These are phyloP conservation scores for Fraxinus albicans DNA, from an alignment of 305 asterid species.

Conservation along the genomic window DNA sequence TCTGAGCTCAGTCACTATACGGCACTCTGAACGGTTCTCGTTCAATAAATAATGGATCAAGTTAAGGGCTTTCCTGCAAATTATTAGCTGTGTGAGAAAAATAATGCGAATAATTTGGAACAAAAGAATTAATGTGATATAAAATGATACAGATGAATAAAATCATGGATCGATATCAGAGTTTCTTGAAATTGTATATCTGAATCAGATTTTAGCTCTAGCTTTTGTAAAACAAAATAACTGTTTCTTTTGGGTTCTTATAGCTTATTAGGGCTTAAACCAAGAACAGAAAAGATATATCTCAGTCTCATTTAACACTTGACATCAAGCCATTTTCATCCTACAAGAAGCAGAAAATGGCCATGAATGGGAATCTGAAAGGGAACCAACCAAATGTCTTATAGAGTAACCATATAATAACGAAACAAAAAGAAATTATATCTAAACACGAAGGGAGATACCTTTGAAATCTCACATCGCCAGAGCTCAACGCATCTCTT, in stretches of 20 bases:
- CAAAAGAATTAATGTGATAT: neutral
- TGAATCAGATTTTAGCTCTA: neutral
- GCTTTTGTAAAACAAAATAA: neutral
- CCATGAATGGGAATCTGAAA: neutral
- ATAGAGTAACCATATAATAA: neutral
- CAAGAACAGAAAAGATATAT: neutral
- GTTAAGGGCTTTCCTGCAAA: slow-evolving; percentile 81
- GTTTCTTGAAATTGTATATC: neutral
- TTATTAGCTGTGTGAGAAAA: neutral
- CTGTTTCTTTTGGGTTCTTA: neutral
- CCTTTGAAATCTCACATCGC: slow-evolving; percentile 73
- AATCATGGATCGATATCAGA: neutral
- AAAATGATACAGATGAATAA: neutral
- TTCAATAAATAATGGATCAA: slow-evolving; percentile 60
- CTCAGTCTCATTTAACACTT: neutral
- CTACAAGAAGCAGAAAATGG: neutral
- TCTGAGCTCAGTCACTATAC: slow-evolving; percentile 57
- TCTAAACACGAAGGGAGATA: slow-evolving; percentile 7
- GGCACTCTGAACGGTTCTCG: slow-evolving; percentile 58
- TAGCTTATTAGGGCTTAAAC: neutral
- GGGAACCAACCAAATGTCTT: neutral
- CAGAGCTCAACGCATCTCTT: slow-evolving; percentile 76
- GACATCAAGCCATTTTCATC: neutral
- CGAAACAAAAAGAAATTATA: neutral
- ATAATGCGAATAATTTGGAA: neutral